These are phyloP conservation scores for Laetiporus sulphureus DNA, from an alignment of 1,284 basidiomycete genomes.

Conservation along the genomic window DNA sequence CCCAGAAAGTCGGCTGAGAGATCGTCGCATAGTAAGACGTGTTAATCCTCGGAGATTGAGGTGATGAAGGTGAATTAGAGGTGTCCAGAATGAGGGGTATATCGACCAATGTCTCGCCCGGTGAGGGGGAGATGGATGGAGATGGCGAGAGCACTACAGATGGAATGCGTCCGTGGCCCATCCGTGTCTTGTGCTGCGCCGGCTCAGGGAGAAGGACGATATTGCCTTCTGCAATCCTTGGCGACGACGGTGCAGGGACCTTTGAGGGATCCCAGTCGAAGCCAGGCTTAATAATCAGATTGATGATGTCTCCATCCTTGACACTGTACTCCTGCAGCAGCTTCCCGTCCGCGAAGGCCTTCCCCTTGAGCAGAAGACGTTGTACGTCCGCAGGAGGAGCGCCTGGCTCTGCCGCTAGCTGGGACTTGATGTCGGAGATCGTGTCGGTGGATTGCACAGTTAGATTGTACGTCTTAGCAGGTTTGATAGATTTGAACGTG, in stretches of 20 bases:
- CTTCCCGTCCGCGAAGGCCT: conserved; percentile 81
- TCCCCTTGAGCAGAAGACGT: conserved; percentile 85
- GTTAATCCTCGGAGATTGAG: conserved; percentile 28
- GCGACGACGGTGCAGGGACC: conserved; percentile 13
- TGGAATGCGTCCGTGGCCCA: conserved; percentile 55
- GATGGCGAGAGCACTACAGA: conserved; percentile 72
- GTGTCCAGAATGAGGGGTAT: conserved; percentile 62
- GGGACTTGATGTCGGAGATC: conserved; percentile 70
- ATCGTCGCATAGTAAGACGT: conserved; percentile 63
- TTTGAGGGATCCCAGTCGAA: conserved; percentile 57
- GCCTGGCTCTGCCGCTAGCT: conserved; percentile 54
- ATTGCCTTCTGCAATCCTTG: conserved; percentile 16
- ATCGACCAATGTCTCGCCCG: conserved; percentile 45
- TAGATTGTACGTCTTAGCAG: conserved; percentile 69
- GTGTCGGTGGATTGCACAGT: conserved; percentile 70
- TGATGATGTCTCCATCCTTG: conserved; percentile 73
- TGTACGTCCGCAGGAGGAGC: conserved; percentile 72
- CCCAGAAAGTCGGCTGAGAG: conserved; percentile 75
- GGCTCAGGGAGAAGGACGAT: conserved; percentile 21
- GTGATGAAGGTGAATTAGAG: conserved; percentile 35
- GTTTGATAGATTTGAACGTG: conserved; percentile 87
- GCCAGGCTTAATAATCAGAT: conserved; percentile 78
- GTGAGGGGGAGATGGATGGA: conserved; percentile 40
- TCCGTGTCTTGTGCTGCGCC: conserved; percentile 15
- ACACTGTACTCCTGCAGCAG: conserved; percentile 85